phyloP scores from a whole-genome alignment of 208 protist species.

The Leishmania lainsoni region DNA sequence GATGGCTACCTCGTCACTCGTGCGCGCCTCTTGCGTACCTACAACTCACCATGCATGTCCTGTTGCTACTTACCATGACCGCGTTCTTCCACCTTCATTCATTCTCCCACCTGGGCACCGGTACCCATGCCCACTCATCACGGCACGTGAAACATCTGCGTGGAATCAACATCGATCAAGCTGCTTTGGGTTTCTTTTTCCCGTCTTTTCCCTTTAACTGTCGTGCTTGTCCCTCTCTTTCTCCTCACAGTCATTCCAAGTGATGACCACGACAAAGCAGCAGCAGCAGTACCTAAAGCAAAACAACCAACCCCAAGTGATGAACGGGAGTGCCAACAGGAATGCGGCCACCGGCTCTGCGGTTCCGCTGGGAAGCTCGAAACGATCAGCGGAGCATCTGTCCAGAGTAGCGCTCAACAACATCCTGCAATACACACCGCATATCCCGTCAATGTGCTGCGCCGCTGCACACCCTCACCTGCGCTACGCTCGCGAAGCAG shows the following conservation, averaged over 20 bases:
- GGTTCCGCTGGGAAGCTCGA: neutral
- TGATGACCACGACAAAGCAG: neutral
- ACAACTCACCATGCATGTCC: neutral
- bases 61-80: neutral
- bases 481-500: slow-evolving; percentile 23
- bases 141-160: neutral
- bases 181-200: neutral
- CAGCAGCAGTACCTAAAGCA: neutral
- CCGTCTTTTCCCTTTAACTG: neutral
- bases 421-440: slow-evolving; percentile 26
- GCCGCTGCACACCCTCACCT: slow-evolving; percentile 22
- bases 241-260: neutral
- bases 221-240: neutral
- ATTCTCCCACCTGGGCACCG: neutral
- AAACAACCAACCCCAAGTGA: neutral
- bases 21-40: neutral
- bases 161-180: neutral
- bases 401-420: slow-evolving; percentile 7
- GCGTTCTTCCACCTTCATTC: no score
- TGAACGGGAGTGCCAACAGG: neutral
- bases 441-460: slow-evolving; percentile 20
- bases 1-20: neutral
- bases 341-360: neutral
- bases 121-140: neutral
- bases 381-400: neutral